These are phyloP conservation scores for Lepiota venenata DNA, from an alignment of 768 basidiomycete genomes.

Conservation along the genomic window DNA sequence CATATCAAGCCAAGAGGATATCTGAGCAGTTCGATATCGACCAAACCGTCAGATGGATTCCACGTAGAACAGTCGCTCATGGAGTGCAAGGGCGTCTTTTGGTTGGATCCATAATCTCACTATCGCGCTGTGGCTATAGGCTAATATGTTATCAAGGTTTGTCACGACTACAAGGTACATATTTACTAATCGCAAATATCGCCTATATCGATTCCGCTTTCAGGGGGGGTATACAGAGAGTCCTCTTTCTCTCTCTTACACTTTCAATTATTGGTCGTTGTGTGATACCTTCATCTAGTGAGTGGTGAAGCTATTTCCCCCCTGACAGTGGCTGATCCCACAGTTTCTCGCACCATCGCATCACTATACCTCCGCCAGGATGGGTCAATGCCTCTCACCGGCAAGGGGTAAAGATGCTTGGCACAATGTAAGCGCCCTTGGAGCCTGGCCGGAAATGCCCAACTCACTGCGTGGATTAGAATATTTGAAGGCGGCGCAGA, in stretches of 20 bases:
- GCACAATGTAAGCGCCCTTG: constrained; percentile 60
- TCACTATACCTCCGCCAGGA: constrained; percentile 74
- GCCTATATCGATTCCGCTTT: not conserved
- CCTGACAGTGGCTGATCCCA: not conserved
- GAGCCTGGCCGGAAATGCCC: not conserved
- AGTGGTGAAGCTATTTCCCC: constrained; percentile 19
- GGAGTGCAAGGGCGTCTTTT: no score
- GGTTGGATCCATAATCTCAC: no score
- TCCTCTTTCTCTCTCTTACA: constrained; percentile 61
- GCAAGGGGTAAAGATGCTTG: constrained; percentile 75
- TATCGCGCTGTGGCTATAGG: constrained; percentile 4
- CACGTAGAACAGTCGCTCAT: no score
- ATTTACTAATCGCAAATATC: not conserved
- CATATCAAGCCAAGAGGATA: no score
- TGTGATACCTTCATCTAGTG: constrained; percentile 78
- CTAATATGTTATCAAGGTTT: constrained; percentile 41
- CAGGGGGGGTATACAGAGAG: constrained; percentile 79
- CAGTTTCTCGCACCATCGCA: constrained; percentile 83
- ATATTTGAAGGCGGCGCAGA: constrained; percentile 62
- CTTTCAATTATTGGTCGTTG: constrained; percentile 76
- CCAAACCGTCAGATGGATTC: no score
- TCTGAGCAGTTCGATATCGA: no score
- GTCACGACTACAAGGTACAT: constrained; percentile 74
- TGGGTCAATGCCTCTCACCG: constrained; percentile 80
- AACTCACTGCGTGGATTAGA: constrained; percentile 25